Percentiles rank a stretch among this genome's conserved stretches.
Conservation (phyloP, 345 rosid genomes). For the Conringia planisiliqua region DNA sequence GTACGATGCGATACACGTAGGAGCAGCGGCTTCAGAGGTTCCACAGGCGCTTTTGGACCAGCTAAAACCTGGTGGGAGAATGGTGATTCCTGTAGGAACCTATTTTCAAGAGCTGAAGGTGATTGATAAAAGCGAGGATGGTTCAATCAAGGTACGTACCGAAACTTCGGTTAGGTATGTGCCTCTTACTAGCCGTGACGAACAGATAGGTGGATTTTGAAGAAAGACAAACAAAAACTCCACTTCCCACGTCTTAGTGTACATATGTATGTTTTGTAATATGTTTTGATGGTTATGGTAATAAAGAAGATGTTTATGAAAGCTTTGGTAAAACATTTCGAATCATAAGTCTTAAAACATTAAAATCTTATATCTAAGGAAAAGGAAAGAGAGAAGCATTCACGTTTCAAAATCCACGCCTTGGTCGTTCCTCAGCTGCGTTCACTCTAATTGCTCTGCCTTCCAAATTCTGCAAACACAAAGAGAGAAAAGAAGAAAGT, state of each 20-base stretch:
- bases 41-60: constrained; percentile 87
- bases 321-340: not conserved
- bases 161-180: constrained; percentile 91
- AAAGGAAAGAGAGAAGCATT: too few relatives aligned
- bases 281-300: constrained; percentile 2
- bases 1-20: constrained; percentile 94
- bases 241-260: constrained; percentile 17
- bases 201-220: constrained; percentile 55
- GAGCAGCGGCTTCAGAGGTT: constrained; percentile 92
- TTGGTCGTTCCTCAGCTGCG: constrained; percentile 62
- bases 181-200: constrained; percentile 84
- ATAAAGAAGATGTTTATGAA: not conserved
- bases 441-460: constrained; percentile 78
- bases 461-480: constrained; percentile 59
- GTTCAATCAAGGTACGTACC: constrained; percentile 52
- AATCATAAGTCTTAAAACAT: not conserved
- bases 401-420: constrained; percentile 40
- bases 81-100: constrained; percentile 95
- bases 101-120: constrained; percentile 80
- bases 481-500: not conserved
- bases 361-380: too few relatives aligned
- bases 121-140: constrained; percentile 71
- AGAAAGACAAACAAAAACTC: not conserved
- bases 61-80: constrained; percentile 91
- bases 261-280: constrained; percentile 14